A percentile compares a stretch with the other conserved stretches of the same genome.
These are phyloP conservation scores for Talaromyces islandicus DNA, from an alignment of 2,329 filamentous ascomycete genomes.

Conservation along the genomic window DNA sequence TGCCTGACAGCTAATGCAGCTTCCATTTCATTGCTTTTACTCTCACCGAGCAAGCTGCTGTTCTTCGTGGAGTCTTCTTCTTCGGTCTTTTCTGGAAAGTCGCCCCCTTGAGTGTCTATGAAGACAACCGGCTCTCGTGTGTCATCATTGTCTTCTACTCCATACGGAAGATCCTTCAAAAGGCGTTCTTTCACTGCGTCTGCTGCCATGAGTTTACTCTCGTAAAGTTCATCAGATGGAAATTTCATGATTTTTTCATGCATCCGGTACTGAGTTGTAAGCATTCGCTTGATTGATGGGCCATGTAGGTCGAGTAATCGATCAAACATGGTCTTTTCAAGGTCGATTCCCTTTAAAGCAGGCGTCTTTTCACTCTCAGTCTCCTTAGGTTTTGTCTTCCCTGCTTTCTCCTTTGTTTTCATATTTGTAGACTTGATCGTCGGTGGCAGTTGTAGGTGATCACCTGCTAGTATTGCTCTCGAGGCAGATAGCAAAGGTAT, in stretches of 20 bases:
- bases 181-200: conserved; percentile 70
- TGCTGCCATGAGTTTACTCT: conserved; percentile 71
- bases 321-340: conserved; percentile 93
- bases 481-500: conserved; percentile 72
- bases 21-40: conserved; percentile 90
- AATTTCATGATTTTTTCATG: conserved; percentile 94
- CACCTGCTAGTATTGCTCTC: conserved; percentile 86
- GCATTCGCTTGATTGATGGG: conserved; percentile 78
- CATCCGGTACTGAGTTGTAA: conserved; percentile 98
- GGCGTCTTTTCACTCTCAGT: conserved; percentile 26
- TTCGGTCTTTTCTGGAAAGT: conserved; percentile 78
- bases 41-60: conserved; percentile 57
- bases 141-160: conserved; percentile 73
- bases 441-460: conserved; percentile 88
- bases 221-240: conserved; percentile 83
- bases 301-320: conserved; percentile 78
- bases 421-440: conserved; percentile 71
- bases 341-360: conserved; percentile 46
- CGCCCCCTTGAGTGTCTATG: conserved; percentile 92
- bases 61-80: conserved; percentile 58
- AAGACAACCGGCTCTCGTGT: conserved; percentile 84
- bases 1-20: conserved; percentile 74
- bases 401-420: conserved; percentile 26
- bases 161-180: conserved; percentile 71
- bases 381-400: conserved; percentile 36